Evolutionary conservation across 257 asterid genomes (phyloP), one percentile per base, ranked within the genome.

Genomic region (Nicotiana tabacum): DNA sequence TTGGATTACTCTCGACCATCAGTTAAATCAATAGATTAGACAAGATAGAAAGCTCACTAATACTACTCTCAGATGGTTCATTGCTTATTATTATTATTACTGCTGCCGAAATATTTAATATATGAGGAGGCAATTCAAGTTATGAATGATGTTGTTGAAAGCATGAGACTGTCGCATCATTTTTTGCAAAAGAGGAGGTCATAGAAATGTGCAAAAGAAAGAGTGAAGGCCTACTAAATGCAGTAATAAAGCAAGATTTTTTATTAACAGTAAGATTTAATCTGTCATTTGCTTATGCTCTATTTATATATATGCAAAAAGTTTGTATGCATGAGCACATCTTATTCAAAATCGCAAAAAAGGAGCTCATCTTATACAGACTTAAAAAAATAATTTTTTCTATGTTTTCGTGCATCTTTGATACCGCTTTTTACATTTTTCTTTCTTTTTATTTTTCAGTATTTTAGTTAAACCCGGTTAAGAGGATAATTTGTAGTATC

Each of bases 301-400:
- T 95, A 88, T 85, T 89, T 66, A 35, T 95, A 93, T 43, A 21
- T 21, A 21, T 21, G 98, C 97, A 76, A 84, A 97, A 13, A 91
- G 97, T 87, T 95, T 95, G 80, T 95, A 95, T 24, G 98, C 97
- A 0, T 97, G 99, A 85, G 99, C 97, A 64, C 90, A 90, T 1
- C 98, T 95, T 35, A 92, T 95, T 77, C 39, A 35, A 6, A 4
- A 35, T 4, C 4, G 39, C 39, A 35, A 35, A 35, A 92, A 86
- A 21, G 0, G 39, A 4, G 39, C 39, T 35, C 39, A 35, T 35
- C 39, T 35, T 35, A 4, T 35, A 35, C 39, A 35, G 39, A 35
- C 4, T 35, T 35, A 6, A 6, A 35, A 35, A 35, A 35, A 21
- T 78, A 89, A 97, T 18, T 93, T 90, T 39, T 13, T 87, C 1